Evolutionary conservation across 441 rosid species (phyloP).

Genomic region (Eutrema salsugineum): DNA sequence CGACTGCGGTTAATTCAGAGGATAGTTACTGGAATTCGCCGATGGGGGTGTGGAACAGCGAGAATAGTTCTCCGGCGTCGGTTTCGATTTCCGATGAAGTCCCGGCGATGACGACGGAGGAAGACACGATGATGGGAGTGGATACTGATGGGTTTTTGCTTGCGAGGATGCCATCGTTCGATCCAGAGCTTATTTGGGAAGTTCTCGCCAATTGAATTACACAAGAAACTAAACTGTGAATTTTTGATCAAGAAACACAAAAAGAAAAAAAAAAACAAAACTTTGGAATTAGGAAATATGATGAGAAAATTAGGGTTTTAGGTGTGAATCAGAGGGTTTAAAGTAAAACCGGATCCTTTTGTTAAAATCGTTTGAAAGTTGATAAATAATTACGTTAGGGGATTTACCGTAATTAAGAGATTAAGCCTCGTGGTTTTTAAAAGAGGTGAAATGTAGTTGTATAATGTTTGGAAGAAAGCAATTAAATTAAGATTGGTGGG

Average conservation of each 20-base stretch:
- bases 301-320: constrained; percentile 9
- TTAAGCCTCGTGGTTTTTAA: constrained; percentile 29
- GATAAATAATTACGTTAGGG: constrained; percentile 9
- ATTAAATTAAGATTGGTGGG: constrained; percentile 31
- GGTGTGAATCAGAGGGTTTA: constrained; percentile 14
- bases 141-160: constrained; percentile 59
- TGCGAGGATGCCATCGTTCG: constrained; percentile 86
- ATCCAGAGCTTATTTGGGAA: constrained; percentile 91
- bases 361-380: neutral
- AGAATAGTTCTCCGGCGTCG: constrained; percentile 42
- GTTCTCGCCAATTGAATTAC: constrained; percentile 69
- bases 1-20: constrained; percentile 28
- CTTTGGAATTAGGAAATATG: neutral
- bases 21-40: constrained; percentile 45
- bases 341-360: constrained; percentile 6
- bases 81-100: constrained; percentile 35
- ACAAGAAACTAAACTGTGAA: constrained; percentile 4
- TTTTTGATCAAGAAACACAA: neutral
- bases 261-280: neutral
- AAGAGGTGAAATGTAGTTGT: too few species aligned
- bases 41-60: constrained; percentile 50
- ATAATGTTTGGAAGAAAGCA: neutral
- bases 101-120: constrained; percentile 27
- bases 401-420: neutral
- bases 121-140: constrained; percentile 29